A percentile compares a stretch with the other conserved stretches of the same genome.
Conservation (phyloP, 2,329 filamentous ascomycete species). For the Epichloe baconii region DNA sequence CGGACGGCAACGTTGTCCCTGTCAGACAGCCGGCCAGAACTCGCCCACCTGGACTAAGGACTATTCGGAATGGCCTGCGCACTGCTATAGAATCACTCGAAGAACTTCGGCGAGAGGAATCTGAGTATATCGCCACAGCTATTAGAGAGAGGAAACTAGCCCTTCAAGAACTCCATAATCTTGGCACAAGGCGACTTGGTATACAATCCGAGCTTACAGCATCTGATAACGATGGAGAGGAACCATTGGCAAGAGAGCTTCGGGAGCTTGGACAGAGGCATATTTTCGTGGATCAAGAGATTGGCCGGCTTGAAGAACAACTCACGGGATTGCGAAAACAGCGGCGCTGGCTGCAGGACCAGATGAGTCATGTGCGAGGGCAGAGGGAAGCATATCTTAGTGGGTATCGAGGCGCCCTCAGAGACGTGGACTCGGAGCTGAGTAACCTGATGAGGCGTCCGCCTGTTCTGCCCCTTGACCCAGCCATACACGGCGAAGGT, state of each 20-base stretch:
- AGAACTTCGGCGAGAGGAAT: conserved; percentile 54
- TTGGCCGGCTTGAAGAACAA: conserved; percentile 50
- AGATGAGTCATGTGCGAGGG: conserved; percentile 51
- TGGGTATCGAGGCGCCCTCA: conserved; percentile 54
- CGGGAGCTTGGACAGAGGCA: conserved; percentile 44
- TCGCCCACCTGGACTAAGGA: conserved; percentile 42
- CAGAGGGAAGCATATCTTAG: conserved; percentile 57
- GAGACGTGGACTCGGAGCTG: conserved; percentile 51
- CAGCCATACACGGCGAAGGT: conserved; percentile 24
- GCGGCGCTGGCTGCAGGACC: conserved; percentile 43
- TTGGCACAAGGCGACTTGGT: conserved; percentile 35
- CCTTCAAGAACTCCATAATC: conserved; percentile 41
- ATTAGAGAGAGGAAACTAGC: conserved; percentile 43
- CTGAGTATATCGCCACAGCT: conserved; percentile 44
- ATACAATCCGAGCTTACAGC: conserved; percentile 38
- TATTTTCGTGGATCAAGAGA: conserved; percentile 43
- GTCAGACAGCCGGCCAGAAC: conserved; percentile 40
- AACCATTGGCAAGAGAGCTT: conserved; percentile 48
- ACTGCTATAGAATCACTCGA: conserved; percentile 51
- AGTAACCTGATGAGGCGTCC: conserved; percentile 44
- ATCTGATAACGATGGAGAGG: conserved; percentile 42
- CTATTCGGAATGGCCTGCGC: conserved; percentile 51
- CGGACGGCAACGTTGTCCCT: conserved; percentile 41
- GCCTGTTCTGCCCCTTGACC: conserved; percentile 39
- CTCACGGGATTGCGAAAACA: conserved; percentile 47